Conservation (phyloP, 2,329 filamentous ascomycete genomes). For the Colletotrichum scovillei region DNA sequence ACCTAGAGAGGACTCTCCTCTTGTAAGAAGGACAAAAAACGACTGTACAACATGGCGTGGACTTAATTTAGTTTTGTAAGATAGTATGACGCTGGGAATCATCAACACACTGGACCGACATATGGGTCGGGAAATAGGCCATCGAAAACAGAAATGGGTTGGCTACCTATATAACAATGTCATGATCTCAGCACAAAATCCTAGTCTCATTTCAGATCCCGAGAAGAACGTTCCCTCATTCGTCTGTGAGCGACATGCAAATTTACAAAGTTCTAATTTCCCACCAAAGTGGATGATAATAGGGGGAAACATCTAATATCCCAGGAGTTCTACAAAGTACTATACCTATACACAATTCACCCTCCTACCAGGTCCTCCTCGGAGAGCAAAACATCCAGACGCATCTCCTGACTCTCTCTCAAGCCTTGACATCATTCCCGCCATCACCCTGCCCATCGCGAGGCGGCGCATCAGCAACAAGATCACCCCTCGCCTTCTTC, state of each 20-base stretch:
- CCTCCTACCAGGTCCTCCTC: background rate
- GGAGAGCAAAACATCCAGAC: background rate
- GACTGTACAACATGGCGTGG: background rate
- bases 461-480: conserved; percentile 23
- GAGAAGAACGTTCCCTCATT: background rate
- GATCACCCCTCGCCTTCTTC: conserved; percentile 5
- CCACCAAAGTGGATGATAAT: background rate
- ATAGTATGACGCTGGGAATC: background rate
- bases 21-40: background rate
- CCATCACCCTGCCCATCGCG: background rate
- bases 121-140: background rate
- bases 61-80: background rate
- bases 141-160: too few relatives aligned
- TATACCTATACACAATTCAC: background rate
- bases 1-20: background rate
- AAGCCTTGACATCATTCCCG: background rate
- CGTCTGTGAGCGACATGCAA: background rate
- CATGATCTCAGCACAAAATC: background rate
- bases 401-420: background rate
- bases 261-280: background rate
- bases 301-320: background rate
- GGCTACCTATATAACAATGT: background rate
- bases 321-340: background rate
- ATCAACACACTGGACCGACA: background rate
- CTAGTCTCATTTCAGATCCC: background rate